Conservation (phyloP, 495 filamentous ascomycete genomes). For the Usnea hakonensis region DNA sequence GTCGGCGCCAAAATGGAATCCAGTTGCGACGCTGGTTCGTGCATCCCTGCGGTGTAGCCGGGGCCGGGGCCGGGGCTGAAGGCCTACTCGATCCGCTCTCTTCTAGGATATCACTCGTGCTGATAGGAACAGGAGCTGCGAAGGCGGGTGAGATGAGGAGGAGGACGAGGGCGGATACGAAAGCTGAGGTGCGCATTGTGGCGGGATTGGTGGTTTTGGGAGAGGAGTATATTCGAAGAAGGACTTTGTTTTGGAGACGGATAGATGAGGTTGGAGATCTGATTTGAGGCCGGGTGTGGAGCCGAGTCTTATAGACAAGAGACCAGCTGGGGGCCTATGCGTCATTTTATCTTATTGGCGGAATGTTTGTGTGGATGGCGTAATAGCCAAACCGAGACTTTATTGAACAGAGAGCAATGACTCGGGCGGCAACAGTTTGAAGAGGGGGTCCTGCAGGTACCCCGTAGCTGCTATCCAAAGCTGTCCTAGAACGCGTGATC, state of each 20-base stretch:
- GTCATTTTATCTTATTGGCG: neutral
- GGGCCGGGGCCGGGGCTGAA: no score
- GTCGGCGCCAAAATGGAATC: neutral
- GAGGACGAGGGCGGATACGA: neutral
- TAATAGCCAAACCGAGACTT: neutral
- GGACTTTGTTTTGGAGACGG: no score
- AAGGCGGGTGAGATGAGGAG: neutral
- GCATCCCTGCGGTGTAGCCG: no score
- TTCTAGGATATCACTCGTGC: no score
- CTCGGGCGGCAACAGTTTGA: neutral
- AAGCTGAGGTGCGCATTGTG: neutral
- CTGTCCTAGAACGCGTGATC: neutral
- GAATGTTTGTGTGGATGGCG: conserved; percentile 1
- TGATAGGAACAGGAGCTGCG: neutral
- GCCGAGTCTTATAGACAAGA: neutral
- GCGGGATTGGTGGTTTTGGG: no score
- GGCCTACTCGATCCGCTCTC: no score
- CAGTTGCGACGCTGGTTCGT: neutral
- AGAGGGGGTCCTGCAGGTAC: neutral
- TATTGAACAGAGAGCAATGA: neutral
- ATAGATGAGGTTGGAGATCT: neutral
- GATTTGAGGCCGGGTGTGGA: neutral
- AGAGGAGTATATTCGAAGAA: no score
- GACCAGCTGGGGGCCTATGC: neutral
- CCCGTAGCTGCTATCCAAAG: neutral